Percentiles rank a stretch among this genome's conserved stretches.
Evolutionary conservation across 495 filamentous ascomycete species (phyloP).

Genomic region (Sordaria brevicollis): DNA sequence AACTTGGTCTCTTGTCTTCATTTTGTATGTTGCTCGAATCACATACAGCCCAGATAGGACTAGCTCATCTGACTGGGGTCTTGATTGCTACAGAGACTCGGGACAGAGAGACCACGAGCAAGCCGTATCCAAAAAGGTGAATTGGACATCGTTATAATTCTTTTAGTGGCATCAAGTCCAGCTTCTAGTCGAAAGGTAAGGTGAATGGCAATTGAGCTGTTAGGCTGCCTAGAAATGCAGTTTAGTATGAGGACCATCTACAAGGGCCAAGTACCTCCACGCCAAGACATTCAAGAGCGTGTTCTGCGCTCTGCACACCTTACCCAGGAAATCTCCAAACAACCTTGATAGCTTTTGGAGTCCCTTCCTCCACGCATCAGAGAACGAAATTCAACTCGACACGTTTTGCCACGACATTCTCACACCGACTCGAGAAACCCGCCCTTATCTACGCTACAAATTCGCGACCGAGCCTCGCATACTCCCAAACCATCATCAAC

Average conservation of each 20-base stretch:
- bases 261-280: too few species aligned
- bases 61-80: not conserved
- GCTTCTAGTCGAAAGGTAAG: not conserved
- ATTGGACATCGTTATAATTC: not conserved
- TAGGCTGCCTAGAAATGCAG: too few species aligned
- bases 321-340: slow-evolving; percentile 16
- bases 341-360: not conserved
- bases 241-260: too few species aligned
- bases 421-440: not conserved
- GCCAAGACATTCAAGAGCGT: not conserved
- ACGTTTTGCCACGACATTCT: not conserved
- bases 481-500: not conserved
- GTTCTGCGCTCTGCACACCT: not conserved
- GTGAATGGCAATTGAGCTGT: too few species aligned
- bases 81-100: not conserved
- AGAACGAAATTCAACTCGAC: not conserved
- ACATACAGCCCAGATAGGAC: not conserved
- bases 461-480: not conserved
- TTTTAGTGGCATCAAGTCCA: not conserved
- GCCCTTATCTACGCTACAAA: not conserved
- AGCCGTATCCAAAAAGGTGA: not conserved
- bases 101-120: not conserved
- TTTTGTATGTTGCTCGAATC: not conserved
- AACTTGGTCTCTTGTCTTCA: not conserved
- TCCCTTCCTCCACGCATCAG: not conserved